Conservation (phyloP, 2,329 filamentous ascomycete genomes). For the Fusarium annulatum region DNA sequence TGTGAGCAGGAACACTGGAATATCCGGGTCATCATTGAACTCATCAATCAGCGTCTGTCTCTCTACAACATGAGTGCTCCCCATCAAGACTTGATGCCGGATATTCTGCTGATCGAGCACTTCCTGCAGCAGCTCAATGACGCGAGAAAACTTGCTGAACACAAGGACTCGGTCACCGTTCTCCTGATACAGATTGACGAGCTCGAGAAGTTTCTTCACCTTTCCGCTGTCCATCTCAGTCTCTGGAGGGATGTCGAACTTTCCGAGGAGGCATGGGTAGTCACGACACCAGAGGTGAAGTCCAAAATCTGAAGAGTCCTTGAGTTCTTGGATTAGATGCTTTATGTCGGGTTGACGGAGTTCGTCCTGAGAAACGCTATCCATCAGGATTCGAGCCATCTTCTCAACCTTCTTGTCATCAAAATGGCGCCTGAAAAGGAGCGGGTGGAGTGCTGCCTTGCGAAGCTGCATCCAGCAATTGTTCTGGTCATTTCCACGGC, state of each 20-base stretch:
- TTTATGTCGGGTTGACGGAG: constrained; percentile 63
- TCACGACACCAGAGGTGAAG: constrained; percentile 74
- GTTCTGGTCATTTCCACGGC: constrained; percentile 65
- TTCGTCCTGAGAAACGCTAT: constrained; percentile 69
- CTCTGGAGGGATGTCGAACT: constrained; percentile 64
- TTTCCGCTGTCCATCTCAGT: constrained; percentile 79
- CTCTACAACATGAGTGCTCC: constrained; percentile 81
- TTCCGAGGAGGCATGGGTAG: constrained; percentile 62
- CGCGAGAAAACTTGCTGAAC: constrained; percentile 92
- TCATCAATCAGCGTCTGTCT: constrained; percentile 90
- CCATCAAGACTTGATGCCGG: constrained; percentile 86
- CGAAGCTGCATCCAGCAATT: constrained; percentile 91
- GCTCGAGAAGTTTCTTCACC: constrained; percentile 79
- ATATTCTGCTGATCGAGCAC: constrained; percentile 80
- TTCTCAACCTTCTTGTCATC: constrained; percentile 77
- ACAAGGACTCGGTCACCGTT: constrained; percentile 90
- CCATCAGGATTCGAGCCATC: constrained; percentile 82
- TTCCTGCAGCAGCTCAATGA: constrained; percentile 89
- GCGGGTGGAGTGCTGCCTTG: constrained; percentile 90
- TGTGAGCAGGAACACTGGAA: constrained; percentile 91
- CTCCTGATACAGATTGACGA: constrained; percentile 77
- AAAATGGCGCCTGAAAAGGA: constrained; percentile 87
- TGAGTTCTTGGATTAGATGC: constrained; percentile 66
- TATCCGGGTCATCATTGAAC: constrained; percentile 79
- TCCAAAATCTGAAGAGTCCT: constrained; percentile 71